Evolutionary conservation across 148 eudicot species (phyloP).

Genomic region (Vaccinium darrowii): DNA sequence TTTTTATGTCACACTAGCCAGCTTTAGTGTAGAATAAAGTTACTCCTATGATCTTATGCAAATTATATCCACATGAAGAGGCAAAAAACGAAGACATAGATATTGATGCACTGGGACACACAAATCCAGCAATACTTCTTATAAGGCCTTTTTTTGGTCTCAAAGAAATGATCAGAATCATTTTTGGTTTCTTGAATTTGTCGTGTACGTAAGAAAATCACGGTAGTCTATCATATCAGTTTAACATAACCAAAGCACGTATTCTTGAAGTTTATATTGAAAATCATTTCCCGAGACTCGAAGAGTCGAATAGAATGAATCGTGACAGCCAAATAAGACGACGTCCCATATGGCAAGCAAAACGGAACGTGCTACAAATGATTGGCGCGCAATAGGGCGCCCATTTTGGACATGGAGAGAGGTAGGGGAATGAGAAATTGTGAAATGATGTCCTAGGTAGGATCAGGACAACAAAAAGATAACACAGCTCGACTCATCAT

Average conservation of each 20-base stretch:
- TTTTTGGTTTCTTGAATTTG: not conserved
- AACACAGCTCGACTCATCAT: not conserved
- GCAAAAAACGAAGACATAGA: not conserved
- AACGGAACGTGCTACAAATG: not conserved
- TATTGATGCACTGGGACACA: not conserved
- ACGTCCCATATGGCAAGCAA: not conserved
- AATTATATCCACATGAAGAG: not conserved
- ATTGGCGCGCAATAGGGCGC: not conserved
- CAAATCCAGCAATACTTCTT: not conserved
- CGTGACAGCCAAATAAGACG: not conserved
- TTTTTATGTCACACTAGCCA: not conserved
- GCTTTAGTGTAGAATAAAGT: not conserved
- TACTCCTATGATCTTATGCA: not conserved
- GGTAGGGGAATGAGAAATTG: not conserved
- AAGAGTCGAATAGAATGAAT: not conserved
- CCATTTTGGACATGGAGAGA: not conserved
- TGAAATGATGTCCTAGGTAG: not conserved
- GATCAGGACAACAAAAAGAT: not conserved
- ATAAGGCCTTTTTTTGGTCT: not conserved
- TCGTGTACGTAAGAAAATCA: not conserved
- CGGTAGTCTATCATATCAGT: not conserved
- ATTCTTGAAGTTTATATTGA: not conserved
- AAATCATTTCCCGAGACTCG: not conserved
- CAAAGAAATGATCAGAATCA: not conserved
- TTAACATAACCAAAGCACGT: not conserved